phyloP scores from a whole-genome alignment of 129 eudicot species.

The Flaveria robusta region DNA sequence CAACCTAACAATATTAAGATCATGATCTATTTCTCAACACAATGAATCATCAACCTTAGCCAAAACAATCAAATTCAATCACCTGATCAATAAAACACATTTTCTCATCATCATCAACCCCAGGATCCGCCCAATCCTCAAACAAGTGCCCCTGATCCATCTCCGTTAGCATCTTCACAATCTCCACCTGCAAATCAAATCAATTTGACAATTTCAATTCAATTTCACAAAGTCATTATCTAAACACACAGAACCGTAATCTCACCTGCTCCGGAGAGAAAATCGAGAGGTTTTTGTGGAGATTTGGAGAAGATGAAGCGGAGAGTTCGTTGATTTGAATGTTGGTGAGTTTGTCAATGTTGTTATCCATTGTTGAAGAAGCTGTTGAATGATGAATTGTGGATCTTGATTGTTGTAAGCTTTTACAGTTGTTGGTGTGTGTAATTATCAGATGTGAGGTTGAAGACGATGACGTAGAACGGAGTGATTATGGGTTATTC shows the following conservation, averaged over 20 bases:
- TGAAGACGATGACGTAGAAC: constrained; percentile 26
- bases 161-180: constrained; percentile 68
- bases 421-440: constrained; percentile 10
- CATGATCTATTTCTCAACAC: not conserved
- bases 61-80: not conserved
- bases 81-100: constrained; percentile 72
- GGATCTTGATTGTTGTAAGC: constrained; percentile 10
- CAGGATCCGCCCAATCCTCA: constrained; percentile 78
- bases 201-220: not conserved
- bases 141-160: constrained; percentile 71
- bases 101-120: constrained; percentile 75
- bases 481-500: not conserved
- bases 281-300: constrained; percentile 58
- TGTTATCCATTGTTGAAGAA: constrained; percentile 25
- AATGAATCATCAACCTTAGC: not conserved
- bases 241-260: constrained; percentile 15
- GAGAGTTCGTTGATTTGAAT: constrained; percentile 42
- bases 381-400: not conserved
- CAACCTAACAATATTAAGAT: constrained; percentile 15
- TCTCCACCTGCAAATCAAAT: constrained; percentile 46
- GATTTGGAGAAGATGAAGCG: constrained; percentile 51
- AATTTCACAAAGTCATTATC: not conserved
- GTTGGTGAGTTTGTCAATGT: constrained; percentile 42
- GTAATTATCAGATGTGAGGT: constrained; percentile 2
- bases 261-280: constrained; percentile 71